These are phyloP conservation scores for Limtongia smithiae DNA, from an alignment of 805 yeast genomes.

Conservation along the genomic window DNA sequence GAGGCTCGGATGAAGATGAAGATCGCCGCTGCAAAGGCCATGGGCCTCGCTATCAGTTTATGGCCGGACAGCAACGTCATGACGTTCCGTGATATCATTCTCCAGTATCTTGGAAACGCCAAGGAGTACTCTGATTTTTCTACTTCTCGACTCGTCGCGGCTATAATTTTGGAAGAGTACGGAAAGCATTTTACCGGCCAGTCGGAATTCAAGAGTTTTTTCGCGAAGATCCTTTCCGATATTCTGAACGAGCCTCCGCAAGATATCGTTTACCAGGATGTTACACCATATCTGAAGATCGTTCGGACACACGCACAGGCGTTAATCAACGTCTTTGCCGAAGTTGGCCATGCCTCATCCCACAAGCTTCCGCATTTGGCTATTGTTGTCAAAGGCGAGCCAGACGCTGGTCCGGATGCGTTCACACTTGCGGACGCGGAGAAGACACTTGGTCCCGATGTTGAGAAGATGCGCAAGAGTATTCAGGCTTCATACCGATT, in stretches of 20 bases:
- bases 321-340: conserved; percentile 70
- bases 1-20: conserved; percentile 73
- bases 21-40: conserved; percentile 67
- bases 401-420: conserved; percentile 91
- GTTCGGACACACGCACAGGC: conserved; percentile 86
- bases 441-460: conserved; percentile 59
- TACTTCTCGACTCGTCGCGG: conserved; percentile 71
- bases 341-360: conserved; percentile 67
- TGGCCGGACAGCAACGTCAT: conserved; percentile 24
- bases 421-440: conserved; percentile 78
- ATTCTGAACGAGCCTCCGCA: conserved; percentile 8
- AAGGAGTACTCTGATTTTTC: conserved; percentile 53
- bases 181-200: conserved; percentile 7
- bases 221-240: conserved; percentile 8
- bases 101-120: conserved; percentile 11
- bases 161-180: conserved; percentile 67
- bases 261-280: conserved; percentile 64
- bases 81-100: conserved; percentile 15
- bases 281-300: conserved; percentile 80
- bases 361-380: conserved; percentile 77
- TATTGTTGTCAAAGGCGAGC: conserved; percentile 87
- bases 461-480: conserved; percentile 57
- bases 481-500: conserved; percentile 69
- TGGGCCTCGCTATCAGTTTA: conserved; percentile 50
- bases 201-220: conserved; percentile 10